Evolutionary conservation across 208 protist species (phyloP), one percentile per base, ranked within the genome.

Genomic region (Leishmania gerbilli): DNA sequence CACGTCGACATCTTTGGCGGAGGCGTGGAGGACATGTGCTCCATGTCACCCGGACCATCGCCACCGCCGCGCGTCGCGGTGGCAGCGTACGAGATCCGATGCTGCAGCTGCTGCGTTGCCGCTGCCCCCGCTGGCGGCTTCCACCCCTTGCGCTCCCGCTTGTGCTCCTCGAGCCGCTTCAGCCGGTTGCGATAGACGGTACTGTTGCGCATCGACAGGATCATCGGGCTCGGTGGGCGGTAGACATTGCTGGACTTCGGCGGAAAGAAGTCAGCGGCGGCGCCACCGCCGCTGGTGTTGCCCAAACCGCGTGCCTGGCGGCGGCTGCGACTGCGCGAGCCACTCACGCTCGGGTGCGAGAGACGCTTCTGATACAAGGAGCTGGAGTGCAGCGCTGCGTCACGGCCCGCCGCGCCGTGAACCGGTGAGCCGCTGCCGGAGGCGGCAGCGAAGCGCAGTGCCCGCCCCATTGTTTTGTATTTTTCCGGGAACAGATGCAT

Each of bases 161-260:
- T 77, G 62, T 85, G 77, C 45, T 81, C 77, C 62, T 85, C 82
- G 6, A 85, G 82, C n/a, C 77, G 79, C 79, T 86, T 86, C 56
- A 83, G 65, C 9, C 79, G 79, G 51, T 81, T 85, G 45, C 75
- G 74, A 62, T 86, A 72, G 5, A 87, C 88, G n/a, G 91, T 89
- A 69, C 82, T 93, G 84, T 93, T 93, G 75, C 94, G 94, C 80
- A 95, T 90, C 19, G 92, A 97, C 67, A 97, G 83, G 84, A 97
- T 93, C 91, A 97, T 94, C 68, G 94, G 94, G 51, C 91, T 95
- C 17, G 94, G 94, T 4, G 94, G 92, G 34, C 88, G 86, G 87
- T 95, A 97, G 19, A 85, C 90, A 27, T 88, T 89, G 31, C 89
- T 84, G 15, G 86, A 84, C 69, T 85, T 81, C 2, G 81, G 49